These are phyloP conservation scores for Mycocalia duriaeana DNA, from an alignment of 1,284 basidiomycete species.

Conservation along the genomic window DNA sequence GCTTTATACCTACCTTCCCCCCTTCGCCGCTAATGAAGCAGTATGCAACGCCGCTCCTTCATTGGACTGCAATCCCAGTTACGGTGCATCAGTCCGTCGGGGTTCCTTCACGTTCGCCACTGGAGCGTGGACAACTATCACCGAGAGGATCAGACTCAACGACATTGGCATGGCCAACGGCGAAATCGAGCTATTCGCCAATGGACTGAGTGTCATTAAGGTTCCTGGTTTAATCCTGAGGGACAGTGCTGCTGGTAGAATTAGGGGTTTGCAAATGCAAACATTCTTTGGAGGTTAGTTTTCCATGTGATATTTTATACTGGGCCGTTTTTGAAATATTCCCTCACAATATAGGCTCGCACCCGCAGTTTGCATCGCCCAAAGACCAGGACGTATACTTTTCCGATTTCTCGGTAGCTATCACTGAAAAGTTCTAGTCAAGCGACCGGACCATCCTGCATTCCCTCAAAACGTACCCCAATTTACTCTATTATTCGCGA, in stretches of 20 bases:
- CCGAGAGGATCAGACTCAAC: conserved; percentile 59
- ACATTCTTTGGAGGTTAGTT: conserved; percentile 61
- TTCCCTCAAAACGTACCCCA: too few species aligned
- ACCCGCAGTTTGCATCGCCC: conserved; percentile 46
- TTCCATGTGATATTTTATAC: conserved; percentile 1
- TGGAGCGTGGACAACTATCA: conserved; percentile 57
- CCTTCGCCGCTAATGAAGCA: conserved; percentile 45
- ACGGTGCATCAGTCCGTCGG: conserved; percentile 67
- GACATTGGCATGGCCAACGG: conserved; percentile 52
- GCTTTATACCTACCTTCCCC: conserved; percentile 56
- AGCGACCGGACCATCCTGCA: too few species aligned
- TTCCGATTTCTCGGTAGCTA: conserved; percentile 60
- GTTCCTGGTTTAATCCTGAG: conserved; percentile 46
- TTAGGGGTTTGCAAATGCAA: conserved; percentile 62
- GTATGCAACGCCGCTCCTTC: conserved; percentile 50
- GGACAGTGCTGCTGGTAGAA: conserved; percentile 36
- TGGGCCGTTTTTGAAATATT: conserved; percentile 6
- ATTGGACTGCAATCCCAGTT: conserved; percentile 59
- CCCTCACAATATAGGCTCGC: conserved; percentile 31
- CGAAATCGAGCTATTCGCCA: conserved; percentile 50
- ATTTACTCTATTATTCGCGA: too few species aligned
- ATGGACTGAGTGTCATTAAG: conserved; percentile 54
- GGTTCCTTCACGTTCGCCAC: conserved; percentile 63
- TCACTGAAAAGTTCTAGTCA: conserved; percentile 48
- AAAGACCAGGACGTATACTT: conserved; percentile 55